Base-by-base conservation (phyloP, 805 yeast species). In the Candida palmyrensis region DNA sequence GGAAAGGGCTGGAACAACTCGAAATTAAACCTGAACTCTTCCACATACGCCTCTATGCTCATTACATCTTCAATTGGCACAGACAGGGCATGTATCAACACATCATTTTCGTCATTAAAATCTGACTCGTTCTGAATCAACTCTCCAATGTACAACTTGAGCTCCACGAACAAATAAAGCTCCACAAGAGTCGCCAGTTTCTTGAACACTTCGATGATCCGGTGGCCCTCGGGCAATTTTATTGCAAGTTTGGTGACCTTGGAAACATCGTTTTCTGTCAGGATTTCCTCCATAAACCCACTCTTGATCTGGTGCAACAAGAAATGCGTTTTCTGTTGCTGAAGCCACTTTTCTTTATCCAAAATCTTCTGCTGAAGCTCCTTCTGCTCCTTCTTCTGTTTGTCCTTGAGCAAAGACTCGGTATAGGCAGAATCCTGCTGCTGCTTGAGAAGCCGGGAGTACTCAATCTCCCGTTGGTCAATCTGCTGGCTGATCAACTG, bases 151-250 rank as follows among this genome's bases (percentile, higher is more conserved):
- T 51, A 49, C 14, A 69, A 32, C 32, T 62, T 57, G 8, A 71
- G 44, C 36, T 72, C 77, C 25, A 77, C 68, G 42, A 59, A 73
- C 30, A 71, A 46, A 45, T 77, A 77, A 2, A 79, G 45, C 27
- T 77, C 78, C 25, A 48, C 51, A 16, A 73, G 40, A 0, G 71
- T 46, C n/a, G 66, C 57, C 2, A 51, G 38, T 20, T 60, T 55
- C 26, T 46, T 42, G 33, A 79, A 67, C 23, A 59, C 65, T 21
- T 71, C 68, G 2, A 76, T 59, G 6, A 68, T 48, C 35, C 78
- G 52, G 30, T 62, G 60, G 2, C 85, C 84, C 22, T 64, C 49
- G 6, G 82, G 77, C 22, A 73, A 55, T 48, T 77, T 69, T 41
- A 79, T 58, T 32, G 81, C 78, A 14, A 79, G 64, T 30, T 56